phyloP scores from a whole-genome alignment of 768 basidiomycete genomes.

The Tylopilus balloui region DNA sequence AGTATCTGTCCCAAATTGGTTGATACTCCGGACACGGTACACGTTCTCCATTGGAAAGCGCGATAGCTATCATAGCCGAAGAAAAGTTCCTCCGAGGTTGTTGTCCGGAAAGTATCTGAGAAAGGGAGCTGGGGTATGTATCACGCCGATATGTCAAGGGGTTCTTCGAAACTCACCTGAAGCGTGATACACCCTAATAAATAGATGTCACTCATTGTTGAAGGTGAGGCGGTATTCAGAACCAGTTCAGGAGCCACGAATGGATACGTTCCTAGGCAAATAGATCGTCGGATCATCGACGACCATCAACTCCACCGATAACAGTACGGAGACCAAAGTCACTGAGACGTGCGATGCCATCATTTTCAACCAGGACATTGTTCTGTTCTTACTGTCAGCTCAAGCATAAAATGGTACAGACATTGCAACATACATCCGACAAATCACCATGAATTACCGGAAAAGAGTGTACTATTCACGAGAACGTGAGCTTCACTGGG shows the following conservation, averaged over 20 bases:
- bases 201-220: constrained; percentile 1
- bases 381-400: not conserved
- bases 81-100: not conserved
- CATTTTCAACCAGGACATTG: not conserved
- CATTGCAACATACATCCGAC: not conserved
- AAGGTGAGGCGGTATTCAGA: not conserved
- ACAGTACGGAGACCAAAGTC: constrained; percentile 4
- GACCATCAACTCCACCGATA: not conserved
- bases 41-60: not conserved
- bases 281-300: not conserved
- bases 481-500: not conserved
- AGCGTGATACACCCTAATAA: constrained; percentile 2
- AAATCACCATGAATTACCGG: constrained; percentile 1
- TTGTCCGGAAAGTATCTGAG: not conserved
- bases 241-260: constrained; percentile 1
- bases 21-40: not conserved
- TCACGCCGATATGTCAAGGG: not conserved
- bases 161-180: not conserved
- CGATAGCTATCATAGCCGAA: not conserved
- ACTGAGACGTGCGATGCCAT: not conserved
- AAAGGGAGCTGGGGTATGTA: not conserved
- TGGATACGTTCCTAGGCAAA: not conserved
- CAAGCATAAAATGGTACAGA: not conserved
- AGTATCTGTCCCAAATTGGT: not conserved
- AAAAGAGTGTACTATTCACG: constrained; percentile 3